A percentile compares a stretch with the other conserved stretches of the same genome.
These are phyloP conservation scores for Xylaria bambusicola DNA, from an alignment of 495 filamentous ascomycete genomes.

Conservation along the genomic window DNA sequence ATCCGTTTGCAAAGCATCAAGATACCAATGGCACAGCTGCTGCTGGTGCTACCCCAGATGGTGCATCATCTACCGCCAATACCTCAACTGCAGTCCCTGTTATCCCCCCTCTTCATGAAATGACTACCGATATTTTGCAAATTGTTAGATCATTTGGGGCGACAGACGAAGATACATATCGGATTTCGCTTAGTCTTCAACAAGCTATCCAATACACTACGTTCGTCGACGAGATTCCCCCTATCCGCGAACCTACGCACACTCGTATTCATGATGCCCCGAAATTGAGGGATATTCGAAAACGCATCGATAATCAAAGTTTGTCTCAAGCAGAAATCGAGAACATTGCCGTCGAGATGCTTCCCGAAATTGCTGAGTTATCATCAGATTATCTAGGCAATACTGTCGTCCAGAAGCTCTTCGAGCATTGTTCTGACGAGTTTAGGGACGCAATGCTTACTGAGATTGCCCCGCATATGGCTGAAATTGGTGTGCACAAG, in stretches of 20 bases:
- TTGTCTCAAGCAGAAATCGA: conserved; percentile 87
- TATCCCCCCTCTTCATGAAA: conserved; percentile 71
- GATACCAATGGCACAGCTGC: conserved; percentile 44
- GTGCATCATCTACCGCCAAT: conserved; percentile 33
- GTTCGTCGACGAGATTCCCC: conserved; percentile 83
- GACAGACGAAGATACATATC: conserved; percentile 70
- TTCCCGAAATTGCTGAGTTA: conserved; percentile 93
- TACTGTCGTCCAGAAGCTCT: conserved; percentile 98
- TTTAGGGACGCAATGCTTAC: conserved; percentile 89
- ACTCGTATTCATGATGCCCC: conserved; percentile 92
- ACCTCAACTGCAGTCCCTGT: conserved; percentile 56
- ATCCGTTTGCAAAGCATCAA: conserved; percentile 66
- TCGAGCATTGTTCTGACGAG: conserved; percentile 89
- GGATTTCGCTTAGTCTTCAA: conserved; percentile 74
- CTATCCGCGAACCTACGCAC: conserved; percentile 85
- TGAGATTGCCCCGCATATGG: conserved; percentile 86
- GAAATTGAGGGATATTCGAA: conserved; percentile 92
- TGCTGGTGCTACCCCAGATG: conserved; percentile 46
- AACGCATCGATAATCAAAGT: conserved; percentile 93
- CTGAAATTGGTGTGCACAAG: conserved; percentile 97
- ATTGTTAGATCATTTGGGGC: conserved; percentile 92
- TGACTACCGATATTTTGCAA: conserved; percentile 77
- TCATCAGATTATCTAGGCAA: conserved; percentile 96
- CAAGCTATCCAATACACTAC: conserved; percentile 70
- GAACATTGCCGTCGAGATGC: conserved; percentile 86